phyloP scores from a whole-genome alignment of 2,329 filamentous ascomycete species.

The Phyllosticta citribraziliensis region DNA sequence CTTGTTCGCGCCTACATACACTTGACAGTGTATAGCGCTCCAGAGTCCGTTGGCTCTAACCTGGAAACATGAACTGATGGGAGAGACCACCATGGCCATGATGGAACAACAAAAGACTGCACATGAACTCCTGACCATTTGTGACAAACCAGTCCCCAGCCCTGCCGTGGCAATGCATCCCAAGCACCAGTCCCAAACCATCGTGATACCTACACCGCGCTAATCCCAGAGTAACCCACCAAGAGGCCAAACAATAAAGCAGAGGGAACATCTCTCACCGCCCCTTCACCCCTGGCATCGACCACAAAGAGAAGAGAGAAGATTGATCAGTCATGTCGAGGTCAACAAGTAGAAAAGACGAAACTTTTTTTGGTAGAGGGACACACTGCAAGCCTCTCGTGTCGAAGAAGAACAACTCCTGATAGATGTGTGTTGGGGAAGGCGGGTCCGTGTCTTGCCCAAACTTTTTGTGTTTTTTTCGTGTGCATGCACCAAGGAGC shows the following conservation, averaged over 20 bases:
- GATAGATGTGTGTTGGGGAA: not conserved
- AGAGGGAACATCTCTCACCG: constrained; percentile 1
- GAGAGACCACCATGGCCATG: not conserved
- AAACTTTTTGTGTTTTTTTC: not conserved
- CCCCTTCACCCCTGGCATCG: not conserved
- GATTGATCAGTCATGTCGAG: not conserved
- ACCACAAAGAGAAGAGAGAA: not conserved
- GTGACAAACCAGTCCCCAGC: constrained; percentile 2
- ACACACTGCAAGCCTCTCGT: constrained; percentile 1
- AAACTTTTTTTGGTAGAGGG: not conserved
- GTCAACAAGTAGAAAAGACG: not conserved
- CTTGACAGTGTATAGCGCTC: constrained; percentile 5
- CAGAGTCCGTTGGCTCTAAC: not conserved
- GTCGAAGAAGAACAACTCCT: not conserved
- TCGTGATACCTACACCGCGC: constrained; percentile 8
- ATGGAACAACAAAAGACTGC: constrained; percentile 1
- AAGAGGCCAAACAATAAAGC: not conserved
- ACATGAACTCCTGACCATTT: not conserved
- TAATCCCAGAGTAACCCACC: constrained; percentile 9
- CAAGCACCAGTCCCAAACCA: constrained; percentile 7
- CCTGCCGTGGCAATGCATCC: constrained; percentile 4
- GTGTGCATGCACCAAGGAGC: not conserved
- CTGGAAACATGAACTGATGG: not conserved
- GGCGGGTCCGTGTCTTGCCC: not conserved
- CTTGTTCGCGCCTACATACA: constrained; percentile 9